Conservation (phyloP, 495 filamentous ascomycete species). For the Lentithecium fluviatile region DNA sequence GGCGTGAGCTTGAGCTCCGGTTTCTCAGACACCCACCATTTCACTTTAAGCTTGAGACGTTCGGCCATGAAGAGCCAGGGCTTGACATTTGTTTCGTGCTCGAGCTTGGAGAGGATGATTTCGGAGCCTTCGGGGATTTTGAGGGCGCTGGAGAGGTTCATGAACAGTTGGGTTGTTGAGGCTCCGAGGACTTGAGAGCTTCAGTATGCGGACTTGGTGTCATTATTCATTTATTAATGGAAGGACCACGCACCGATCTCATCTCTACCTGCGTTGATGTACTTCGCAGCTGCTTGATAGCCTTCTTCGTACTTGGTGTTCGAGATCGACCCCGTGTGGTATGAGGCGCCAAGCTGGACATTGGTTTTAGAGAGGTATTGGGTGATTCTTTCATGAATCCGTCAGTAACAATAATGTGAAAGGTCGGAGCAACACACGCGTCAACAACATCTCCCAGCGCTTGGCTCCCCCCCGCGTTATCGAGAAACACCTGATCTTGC, state of each 20-base stretch:
- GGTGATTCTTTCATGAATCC: constrained; percentile 50
- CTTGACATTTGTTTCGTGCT: constrained; percentile 71
- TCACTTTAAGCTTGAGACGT: constrained; percentile 56
- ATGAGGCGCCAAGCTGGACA: constrained; percentile 70
- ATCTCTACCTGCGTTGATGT: constrained; percentile 62
- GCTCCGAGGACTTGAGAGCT: constrained; percentile 57
- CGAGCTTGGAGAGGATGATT: constrained; percentile 63
- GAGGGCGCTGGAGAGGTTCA: constrained; percentile 64
- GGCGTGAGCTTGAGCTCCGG: constrained; percentile 53
- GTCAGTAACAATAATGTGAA: background rate
- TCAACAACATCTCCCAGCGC: constrained; percentile 62
- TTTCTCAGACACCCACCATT: constrained; percentile 61
- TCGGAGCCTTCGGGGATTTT: constrained; percentile 60
- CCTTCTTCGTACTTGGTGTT: constrained; percentile 56
- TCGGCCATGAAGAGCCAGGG: constrained; percentile 66
- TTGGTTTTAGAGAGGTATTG: constrained; percentile 67
- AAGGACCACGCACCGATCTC: constrained; percentile 54
- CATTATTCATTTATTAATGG: no score
- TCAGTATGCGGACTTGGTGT: no score
- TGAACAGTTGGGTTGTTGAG: constrained; percentile 70
- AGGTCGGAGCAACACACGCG: constrained; percentile 50
- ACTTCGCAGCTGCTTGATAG: constrained; percentile 61
- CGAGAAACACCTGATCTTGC: constrained; percentile 66
- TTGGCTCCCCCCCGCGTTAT: constrained; percentile 76
- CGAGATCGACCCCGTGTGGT: constrained; percentile 54